Evolutionary conservation across 257 asterid genomes (phyloP).

Genomic region (Solanum pimpinellifolium): DNA sequence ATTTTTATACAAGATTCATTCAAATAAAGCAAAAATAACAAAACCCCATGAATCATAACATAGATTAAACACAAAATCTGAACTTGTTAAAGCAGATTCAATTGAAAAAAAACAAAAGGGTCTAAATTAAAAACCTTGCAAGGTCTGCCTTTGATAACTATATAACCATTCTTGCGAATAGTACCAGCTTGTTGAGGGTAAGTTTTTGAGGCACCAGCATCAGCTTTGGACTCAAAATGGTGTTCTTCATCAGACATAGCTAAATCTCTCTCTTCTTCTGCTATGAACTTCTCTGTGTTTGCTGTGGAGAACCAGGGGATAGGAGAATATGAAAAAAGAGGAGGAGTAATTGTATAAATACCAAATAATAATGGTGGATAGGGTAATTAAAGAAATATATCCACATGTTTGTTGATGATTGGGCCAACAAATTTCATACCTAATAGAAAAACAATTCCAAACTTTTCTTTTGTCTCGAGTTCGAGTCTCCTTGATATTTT

Average conservation of each 20-base stretch:
- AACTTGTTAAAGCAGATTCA: background rate
- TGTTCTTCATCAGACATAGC: background rate
- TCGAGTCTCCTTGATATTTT: background rate
- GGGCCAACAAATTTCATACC: background rate
- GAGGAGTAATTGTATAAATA: background rate
- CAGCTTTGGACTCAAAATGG: constrained; percentile 1
- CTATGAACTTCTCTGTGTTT: background rate
- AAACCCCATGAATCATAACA: background rate
- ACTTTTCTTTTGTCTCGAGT: too few relatives aligned
- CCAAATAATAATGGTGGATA: background rate
- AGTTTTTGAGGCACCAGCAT: constrained; percentile 2
- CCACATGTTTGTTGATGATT: background rate
- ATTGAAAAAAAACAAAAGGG: background rate
- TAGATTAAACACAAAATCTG: background rate
- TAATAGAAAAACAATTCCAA: background rate
- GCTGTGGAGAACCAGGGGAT: background rate
- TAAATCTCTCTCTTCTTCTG: background rate
- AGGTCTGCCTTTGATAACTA: constrained; percentile 16
- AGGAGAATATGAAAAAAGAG: background rate
- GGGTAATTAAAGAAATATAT: background rate
- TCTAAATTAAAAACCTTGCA: constrained; percentile 11
- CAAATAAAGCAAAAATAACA: background rate
- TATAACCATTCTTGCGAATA: constrained; percentile 21
- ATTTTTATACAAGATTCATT: background rate
- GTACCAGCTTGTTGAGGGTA: constrained; percentile 29